Percentiles rank a stretch among this genome's conserved stretches.
Evolutionary conservation across 1,284 basidiomycete genomes (phyloP).

Genomic region (Tylopilus orsonianus): DNA sequence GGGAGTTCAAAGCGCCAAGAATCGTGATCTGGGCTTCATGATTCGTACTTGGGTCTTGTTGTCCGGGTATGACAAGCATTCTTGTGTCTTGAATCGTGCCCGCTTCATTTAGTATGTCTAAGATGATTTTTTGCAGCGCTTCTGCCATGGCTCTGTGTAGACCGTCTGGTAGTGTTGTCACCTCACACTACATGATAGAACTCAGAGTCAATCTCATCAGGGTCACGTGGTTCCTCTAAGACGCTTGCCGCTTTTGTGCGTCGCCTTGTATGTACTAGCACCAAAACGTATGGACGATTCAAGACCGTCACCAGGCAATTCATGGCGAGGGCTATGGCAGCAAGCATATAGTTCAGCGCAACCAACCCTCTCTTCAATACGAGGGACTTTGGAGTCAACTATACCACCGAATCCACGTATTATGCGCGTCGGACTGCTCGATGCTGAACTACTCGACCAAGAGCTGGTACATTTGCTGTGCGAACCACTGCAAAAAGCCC

Average conservation of each 20-base stretch:
- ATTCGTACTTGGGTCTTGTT: slow-evolving; percentile 54
- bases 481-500: slow-evolving; percentile 78
- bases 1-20: slow-evolving; percentile 86
- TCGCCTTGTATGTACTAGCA: background rate
- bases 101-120: slow-evolving; percentile 65
- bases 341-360: slow-evolving; percentile 63
- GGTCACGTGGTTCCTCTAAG: slow-evolving; percentile 34
- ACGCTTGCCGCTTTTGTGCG: too few species aligned
- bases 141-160: slow-evolving; percentile 57
- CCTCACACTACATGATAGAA: background rate
- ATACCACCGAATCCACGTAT: slow-evolving; percentile 45
- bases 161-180: background rate
- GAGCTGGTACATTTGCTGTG: slow-evolving; percentile 84
- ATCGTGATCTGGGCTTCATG: slow-evolving; percentile 80
- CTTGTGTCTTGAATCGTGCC: slow-evolving; percentile 75
- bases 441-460: slow-evolving; percentile 89
- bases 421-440: slow-evolving; percentile 87
- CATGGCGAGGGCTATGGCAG: slow-evolving; percentile 46
- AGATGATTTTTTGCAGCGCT: slow-evolving; percentile 74
- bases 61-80: slow-evolving; percentile 65
- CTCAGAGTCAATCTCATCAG: slow-evolving; percentile 19
- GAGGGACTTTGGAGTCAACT: slow-evolving; percentile 37
- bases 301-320: background rate
- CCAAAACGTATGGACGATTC: slow-evolving; percentile 17
- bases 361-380: slow-evolving; percentile 49